phyloP scores from a whole-genome alignment of 345 rosid genomes.

The Salix brachista region DNA sequence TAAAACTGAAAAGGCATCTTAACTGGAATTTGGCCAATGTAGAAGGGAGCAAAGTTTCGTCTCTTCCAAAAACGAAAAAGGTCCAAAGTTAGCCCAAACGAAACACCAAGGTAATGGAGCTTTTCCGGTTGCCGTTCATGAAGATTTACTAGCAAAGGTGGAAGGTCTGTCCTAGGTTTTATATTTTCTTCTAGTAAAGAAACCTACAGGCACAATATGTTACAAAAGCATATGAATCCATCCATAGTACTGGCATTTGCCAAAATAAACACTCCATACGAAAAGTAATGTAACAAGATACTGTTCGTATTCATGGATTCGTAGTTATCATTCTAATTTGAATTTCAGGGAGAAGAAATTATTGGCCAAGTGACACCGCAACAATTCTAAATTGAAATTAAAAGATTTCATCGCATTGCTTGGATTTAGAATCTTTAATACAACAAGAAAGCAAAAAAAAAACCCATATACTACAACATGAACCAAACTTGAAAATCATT shows the following conservation, averaged over 20 bases:
- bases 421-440: neutral
- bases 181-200: constrained; percentile 84
- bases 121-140: constrained; percentile 74
- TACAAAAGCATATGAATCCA: neutral
- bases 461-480: neutral
- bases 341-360: neutral
- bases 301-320: neutral
- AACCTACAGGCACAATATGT: constrained; percentile 44
- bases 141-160: constrained; percentile 76
- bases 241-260: neutral
- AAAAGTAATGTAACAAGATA: neutral
- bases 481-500: neutral
- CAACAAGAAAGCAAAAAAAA: neutral
- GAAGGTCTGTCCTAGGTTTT: constrained; percentile 76
- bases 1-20: constrained; percentile 28
- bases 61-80: constrained; percentile 94
- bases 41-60: constrained; percentile 87
- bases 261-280: neutral
- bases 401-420: neutral
- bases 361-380: neutral
- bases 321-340: neutral
- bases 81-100: constrained; percentile 95
- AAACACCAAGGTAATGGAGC: constrained; percentile 88
- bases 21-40: constrained; percentile 84
- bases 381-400: neutral